Evolutionary conservation across 1,139 yeast species (phyloP).

Genomic region (Debaryomyces udenii): DNA sequence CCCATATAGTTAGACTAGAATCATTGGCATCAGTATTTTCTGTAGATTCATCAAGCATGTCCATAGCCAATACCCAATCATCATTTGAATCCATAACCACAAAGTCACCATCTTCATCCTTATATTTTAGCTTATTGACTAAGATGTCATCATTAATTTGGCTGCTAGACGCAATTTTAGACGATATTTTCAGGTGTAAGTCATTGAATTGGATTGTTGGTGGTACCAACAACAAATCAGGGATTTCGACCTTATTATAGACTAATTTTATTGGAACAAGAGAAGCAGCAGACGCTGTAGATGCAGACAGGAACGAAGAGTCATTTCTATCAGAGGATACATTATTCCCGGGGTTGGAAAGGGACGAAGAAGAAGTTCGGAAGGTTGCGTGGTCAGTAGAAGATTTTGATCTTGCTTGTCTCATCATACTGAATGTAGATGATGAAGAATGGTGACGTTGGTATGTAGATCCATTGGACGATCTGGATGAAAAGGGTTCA

Average conservation of each 20-base stretch:
- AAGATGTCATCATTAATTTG: slow-evolving; percentile 38
- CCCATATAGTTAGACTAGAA: slow-evolving; percentile 46
- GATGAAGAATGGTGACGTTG: slow-evolving; percentile 50
- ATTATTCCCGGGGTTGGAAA: slow-evolving; percentile 3
- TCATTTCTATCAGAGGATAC: slow-evolving; percentile 6
- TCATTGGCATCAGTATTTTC: slow-evolving; percentile 29
- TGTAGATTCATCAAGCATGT: slow-evolving; percentile 50
- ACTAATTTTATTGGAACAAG: slow-evolving; percentile 53
- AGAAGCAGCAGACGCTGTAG: slow-evolving; percentile 4
- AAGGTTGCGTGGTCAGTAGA: slow-evolving; percentile 20
- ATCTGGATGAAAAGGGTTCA: slow-evolving; percentile 26
- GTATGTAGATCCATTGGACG: slow-evolving; percentile 34
- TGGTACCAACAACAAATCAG: slow-evolving; percentile 43
- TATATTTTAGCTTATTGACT: slow-evolving; percentile 67
- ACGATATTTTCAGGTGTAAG: slow-evolving; percentile 45
- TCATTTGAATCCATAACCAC: slow-evolving; percentile 87
- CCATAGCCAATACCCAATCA: slow-evolving; percentile 62
- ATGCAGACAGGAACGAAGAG: slow-evolving; percentile 5
- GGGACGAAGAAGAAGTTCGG: slow-evolving; percentile 10
- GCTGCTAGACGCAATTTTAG: slow-evolving; percentile 36
- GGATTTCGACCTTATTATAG: slow-evolving; percentile 46
- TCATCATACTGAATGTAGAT: slow-evolving; percentile 52
- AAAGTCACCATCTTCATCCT: slow-evolving; percentile 95
- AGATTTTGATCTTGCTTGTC: slow-evolving; percentile 33
- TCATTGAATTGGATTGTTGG: slow-evolving; percentile 49